These are phyloP conservation scores for Miamiensis avidus DNA, from an alignment of 169 alveolate genomes.

Conservation along the genomic window DNA sequence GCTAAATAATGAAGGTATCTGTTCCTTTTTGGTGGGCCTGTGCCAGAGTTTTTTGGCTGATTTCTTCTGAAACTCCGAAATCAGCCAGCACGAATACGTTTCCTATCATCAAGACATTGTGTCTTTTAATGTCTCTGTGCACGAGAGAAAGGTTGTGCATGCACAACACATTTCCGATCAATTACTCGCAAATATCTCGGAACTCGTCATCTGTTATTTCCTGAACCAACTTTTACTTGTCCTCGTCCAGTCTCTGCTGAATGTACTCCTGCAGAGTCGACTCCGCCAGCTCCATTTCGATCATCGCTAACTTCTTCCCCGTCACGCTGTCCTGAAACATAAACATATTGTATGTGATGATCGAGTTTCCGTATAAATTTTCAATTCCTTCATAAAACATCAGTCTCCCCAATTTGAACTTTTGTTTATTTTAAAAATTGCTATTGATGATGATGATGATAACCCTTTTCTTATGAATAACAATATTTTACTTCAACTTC, in stretches of 20 bases:
- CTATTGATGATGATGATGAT: background rate
- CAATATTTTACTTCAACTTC: slow-evolving; percentile 3
- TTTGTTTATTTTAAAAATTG: background rate
- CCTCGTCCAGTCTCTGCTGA: background rate
- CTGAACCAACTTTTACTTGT: background rate
- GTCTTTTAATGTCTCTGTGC: slow-evolving; percentile 11
- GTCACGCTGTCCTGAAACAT: background rate
- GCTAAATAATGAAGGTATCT: background rate
- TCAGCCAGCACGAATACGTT: slow-evolving; percentile 2
- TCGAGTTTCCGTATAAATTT: slow-evolving; percentile 2
- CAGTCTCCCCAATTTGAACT: background rate
- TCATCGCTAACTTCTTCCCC: slow-evolving; percentile 2
- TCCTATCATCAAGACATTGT: background rate
- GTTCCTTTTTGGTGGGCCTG: background rate
- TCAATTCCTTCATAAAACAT: background rate
- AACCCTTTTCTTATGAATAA: too few relatives aligned
- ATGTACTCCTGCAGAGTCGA: background rate
- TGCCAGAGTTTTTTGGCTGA: background rate
- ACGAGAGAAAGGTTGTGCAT: slow-evolving; percentile 16
- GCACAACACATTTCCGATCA: slow-evolving; percentile 8
- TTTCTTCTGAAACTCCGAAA: slow-evolving; percentile 26
- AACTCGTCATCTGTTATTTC: slow-evolving; percentile 17
- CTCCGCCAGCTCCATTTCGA: slow-evolving; percentile 18
- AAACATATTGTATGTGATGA: slow-evolving; percentile 5
- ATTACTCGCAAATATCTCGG: background rate